Conservation (phyloP, 306 rosid genomes). For the Citrullus colocynthis region DNA sequence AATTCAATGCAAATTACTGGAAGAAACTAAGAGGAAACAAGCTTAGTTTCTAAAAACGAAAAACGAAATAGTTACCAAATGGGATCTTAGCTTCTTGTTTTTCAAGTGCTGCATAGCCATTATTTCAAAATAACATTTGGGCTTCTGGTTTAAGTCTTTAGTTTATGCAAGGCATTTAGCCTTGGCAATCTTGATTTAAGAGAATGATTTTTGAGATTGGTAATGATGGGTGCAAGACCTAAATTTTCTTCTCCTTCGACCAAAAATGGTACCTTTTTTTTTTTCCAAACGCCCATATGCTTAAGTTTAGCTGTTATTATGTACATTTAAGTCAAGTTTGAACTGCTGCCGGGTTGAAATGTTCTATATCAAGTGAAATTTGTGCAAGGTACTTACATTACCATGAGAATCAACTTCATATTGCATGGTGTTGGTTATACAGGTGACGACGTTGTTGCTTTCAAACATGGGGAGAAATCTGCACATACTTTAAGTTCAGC, state of each 20-base stretch:
- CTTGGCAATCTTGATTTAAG: neutral
- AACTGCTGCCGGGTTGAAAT: neutral
- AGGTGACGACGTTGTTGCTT: constrained; percentile 83
- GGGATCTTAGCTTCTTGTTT: neutral
- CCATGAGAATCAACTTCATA: neutral
- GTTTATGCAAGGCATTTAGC: neutral
- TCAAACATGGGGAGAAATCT: constrained; percentile 62
- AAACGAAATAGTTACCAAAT: too few relatives aligned
- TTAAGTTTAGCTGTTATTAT: neutral
- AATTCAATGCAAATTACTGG: too few relatives aligned
- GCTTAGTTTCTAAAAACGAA: too few relatives aligned
- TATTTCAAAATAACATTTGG: neutral
- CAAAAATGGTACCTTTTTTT: neutral
- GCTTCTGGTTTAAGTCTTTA: neutral
- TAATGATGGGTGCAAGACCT: neutral
- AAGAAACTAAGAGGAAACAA: too few relatives aligned
- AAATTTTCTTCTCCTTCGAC: neutral
- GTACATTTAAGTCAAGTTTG: neutral
- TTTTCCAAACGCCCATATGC: neutral
- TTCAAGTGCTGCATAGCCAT: neutral
- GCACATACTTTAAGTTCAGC: constrained; percentile 58
- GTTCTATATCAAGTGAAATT: neutral
- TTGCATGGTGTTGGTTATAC: constrained; percentile 11
- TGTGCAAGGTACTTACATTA: neutral
- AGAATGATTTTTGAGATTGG: neutral